A percentile compares a stretch with the other conserved stretches of the same genome.
These are phyloP conservation scores for Phytophthora citricola DNA, from an alignment of 352 stramenopile genomes.

Conservation along the genomic window DNA sequence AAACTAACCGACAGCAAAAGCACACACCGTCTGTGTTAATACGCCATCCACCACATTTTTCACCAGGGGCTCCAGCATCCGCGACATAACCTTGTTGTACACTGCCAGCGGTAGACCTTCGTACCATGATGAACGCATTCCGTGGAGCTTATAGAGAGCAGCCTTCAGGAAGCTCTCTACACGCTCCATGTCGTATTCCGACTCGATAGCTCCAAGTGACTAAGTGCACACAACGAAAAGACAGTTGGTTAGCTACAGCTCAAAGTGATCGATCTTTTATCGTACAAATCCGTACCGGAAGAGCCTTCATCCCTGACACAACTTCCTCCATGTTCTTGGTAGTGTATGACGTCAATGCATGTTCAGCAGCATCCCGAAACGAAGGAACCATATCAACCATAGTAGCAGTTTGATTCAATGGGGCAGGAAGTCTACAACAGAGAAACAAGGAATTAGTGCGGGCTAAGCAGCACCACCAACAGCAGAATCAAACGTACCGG, in stretches of 20 bases:
- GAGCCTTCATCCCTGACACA: conserved; percentile 34
- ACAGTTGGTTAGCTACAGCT: too few relatives aligned
- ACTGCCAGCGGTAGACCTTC: conserved; percentile 60
- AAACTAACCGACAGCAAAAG: background rate
- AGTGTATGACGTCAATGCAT: conserved; percentile 54
- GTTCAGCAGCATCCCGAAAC: conserved; percentile 68
- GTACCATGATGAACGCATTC: conserved; percentile 63
- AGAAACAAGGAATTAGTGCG: background rate
- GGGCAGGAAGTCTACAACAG: conserved; percentile 49
- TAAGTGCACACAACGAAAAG: conserved; percentile 18
- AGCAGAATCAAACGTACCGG: conserved; percentile 37
- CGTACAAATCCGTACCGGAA: conserved; percentile 46
- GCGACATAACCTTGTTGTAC: conserved; percentile 62
- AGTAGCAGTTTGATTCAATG: conserved; percentile 66
- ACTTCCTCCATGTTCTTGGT: conserved; percentile 56
- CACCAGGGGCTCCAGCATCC: conserved; percentile 64
- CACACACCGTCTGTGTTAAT: conserved; percentile 52
- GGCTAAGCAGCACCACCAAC: background rate
- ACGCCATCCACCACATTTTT: conserved; percentile 61
- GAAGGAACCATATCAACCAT: conserved; percentile 86
- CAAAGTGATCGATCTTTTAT: too few relatives aligned
- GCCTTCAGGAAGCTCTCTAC: conserved; percentile 69
- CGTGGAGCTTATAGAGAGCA: conserved; percentile 70
- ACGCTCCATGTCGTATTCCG: conserved; percentile 37
- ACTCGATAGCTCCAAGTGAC: conserved; percentile 52